Evolutionary conservation across 1,284 basidiomycete species (phyloP).

Genomic region (Ganoderma boninense): DNA sequence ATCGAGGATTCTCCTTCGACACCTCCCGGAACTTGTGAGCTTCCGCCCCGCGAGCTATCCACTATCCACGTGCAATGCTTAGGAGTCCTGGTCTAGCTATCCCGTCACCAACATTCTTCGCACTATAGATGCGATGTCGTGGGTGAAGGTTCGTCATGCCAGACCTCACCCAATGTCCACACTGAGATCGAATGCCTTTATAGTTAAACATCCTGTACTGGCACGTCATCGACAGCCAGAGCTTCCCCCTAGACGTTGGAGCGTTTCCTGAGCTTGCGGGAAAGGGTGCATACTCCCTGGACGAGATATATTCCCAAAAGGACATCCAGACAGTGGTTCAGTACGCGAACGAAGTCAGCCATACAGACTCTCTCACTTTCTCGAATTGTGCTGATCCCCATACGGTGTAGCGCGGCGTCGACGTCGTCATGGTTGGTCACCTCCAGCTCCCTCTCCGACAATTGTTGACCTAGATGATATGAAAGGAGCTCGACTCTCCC

Average conservation of each 20-base stretch:
- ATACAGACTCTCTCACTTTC: no score
- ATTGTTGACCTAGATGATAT: not conserved
- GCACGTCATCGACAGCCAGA: conserved; percentile 79
- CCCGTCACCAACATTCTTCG: conserved; percentile 71
- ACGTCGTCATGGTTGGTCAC: conserved; percentile 56
- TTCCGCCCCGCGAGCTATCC: not conserved
- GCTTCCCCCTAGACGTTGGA: conserved; percentile 75
- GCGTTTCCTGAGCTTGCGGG: conserved; percentile 66
- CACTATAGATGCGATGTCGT: conserved; percentile 85
- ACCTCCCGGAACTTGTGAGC: conserved; percentile 66
- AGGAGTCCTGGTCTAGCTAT: conserved; percentile 51
- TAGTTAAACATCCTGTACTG: conserved; percentile 77
- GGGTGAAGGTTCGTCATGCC: conserved; percentile 69
- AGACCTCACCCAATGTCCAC: no score
- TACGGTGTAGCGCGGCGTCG: conserved; percentile 71
- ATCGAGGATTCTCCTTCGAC: conserved; percentile 84
- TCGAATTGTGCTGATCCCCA: not conserved
- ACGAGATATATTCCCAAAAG: conserved; percentile 60
- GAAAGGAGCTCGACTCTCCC: conserved; percentile 73
- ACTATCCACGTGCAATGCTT: not conserved
- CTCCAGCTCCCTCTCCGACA: not conserved
- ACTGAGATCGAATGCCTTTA: conserved; percentile 8
- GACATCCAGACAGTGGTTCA: conserved; percentile 70
- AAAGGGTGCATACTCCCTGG: conserved; percentile 71
- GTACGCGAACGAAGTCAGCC: conserved; percentile 71